A percentile compares a stretch with the other conserved stretches of the same genome.
Conservation (phyloP, 371 early-diverging fungal species). For the Mucor lusitanicus region DNA sequence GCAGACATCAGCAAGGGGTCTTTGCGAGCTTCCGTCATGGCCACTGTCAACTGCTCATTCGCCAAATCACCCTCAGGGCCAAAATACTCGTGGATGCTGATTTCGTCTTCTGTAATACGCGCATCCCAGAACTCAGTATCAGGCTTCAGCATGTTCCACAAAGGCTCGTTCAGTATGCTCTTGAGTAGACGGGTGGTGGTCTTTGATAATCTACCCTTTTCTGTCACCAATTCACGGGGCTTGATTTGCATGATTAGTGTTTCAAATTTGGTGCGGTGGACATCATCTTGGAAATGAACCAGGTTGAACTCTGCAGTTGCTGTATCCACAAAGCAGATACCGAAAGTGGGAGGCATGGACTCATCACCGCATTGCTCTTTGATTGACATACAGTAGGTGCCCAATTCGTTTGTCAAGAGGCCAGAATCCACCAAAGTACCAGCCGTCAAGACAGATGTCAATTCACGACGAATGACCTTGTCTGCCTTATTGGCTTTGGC, state of each 20-base stretch:
- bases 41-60: not conserved
- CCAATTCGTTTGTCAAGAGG: conserved; percentile 83
- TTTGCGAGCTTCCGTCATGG: conserved; percentile 23
- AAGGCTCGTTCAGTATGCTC: conserved; percentile 58
- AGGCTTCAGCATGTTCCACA: conserved; percentile 74
- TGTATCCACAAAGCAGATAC: conserved; percentile 94
- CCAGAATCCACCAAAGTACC: conserved; percentile 95
- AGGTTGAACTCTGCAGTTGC: conserved; percentile 90
- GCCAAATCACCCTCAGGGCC: conserved; percentile 16
- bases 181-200: conserved; percentile 76
- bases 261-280: conserved; percentile 83
- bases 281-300: conserved; percentile 83
- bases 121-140: conserved; percentile 88
- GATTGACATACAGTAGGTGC: conserved; percentile 93
- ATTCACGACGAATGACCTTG: conserved; percentile 93
- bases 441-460: conserved; percentile 92
- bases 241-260: conserved; percentile 92
- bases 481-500: conserved; percentile 59
- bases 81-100: conserved; percentile 73
- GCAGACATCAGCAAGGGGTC: conserved; percentile 62
- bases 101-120: conserved; percentile 66
- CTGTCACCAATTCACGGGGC: conserved; percentile 87
- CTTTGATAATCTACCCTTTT: conserved; percentile 70
- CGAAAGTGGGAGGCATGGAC: conserved; percentile 56
- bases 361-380: conserved; percentile 57